Evolutionary conservation across 345 rosid species (phyloP), one percentile per base, ranked within the genome.

Genomic region (Pistacia vera): DNA sequence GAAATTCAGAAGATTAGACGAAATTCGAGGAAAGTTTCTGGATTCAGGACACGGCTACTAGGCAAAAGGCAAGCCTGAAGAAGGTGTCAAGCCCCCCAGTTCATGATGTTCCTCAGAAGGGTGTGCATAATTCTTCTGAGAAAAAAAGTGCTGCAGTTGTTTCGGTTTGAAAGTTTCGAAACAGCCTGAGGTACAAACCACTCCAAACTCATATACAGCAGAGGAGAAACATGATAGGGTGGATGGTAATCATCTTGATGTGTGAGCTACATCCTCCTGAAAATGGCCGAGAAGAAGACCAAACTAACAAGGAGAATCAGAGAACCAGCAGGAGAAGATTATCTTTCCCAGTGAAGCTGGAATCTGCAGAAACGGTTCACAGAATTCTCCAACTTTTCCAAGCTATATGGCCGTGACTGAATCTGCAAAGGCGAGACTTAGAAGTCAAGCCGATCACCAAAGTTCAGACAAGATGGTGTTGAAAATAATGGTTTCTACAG

Each of bases 321-420:
- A n/a, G n/a, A n/a, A n/a, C n/a, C n/a, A n/a, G n/a, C n/a, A n/a
- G n/a, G n/a, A n/a, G n/a, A n/a, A n/a, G n/a, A n/a, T n/a, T n/a
- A n/a, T n/a, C n/a, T n/a, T n/a, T n/a, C n/a, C n/a, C n/a, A n/a
- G n/a, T n/a, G n/a, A n/a, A n/a, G n/a, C n/a, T n/a, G n/a, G n/a
- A n/a, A n/a, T n/a, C n/a, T n/a, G n/a, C n/a, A n/a, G n/a, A n/a
- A n/a, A n/a, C n/a, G n/a, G n/a, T n/a, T n/a, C n/a, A n/a, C n/a
- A n/a, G n/a, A n/a, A n/a, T 35, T 52, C 71, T 25, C 51, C 80
- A 49, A 57, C 13, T 2, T 2, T 72, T 17, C 81, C 84, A 6
- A 73, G 81, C 67, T 81, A 81, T 72, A 81, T 77, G 84, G 81
- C 84, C 0, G 78, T 75, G 38, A 81, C 84, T 73, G 76, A 73